Evolutionary conservation across 345 rosid genomes (phyloP), one percentile per base, ranked within the genome.

Genomic region (Sonneratia alba): DNA sequence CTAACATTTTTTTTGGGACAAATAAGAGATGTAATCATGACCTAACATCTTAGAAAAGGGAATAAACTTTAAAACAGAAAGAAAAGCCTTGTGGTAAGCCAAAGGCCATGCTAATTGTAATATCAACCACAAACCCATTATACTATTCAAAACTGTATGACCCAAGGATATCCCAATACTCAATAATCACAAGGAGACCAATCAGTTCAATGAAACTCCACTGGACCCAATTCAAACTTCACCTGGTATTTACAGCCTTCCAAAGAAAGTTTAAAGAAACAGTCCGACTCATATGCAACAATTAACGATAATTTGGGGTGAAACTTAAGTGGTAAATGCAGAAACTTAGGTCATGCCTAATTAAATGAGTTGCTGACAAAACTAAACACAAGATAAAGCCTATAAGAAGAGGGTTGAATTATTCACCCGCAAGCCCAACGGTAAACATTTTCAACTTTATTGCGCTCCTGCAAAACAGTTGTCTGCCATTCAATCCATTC

Each of bases 341-440:
- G 59, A 53, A 15, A 34, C 66, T 62, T 62, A 27, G 10, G 11
- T n/a, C 13, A 34, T 62, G 38, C 38, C 27, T 62, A 62, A 12
- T 34, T 37, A 27, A 42, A 40, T 66, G 15, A 24, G 42, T 63
- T 42, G 36, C 18, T 34, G 53, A 32, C 45, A 77, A 68, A 42
- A 70, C 70, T 72, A 37, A 27, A 37, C 27, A 72, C 38, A 80
- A 63, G 65, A 45, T 63, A 71, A 57, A 51, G 38, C 70, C 38
- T 13, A 3, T 62, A 10, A 32, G 27, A 27, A n/a, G n/a, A 13
- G 32, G 70, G 76, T 42, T 21, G 22, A 18, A 53, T 3, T 53
- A 6, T 63, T 77, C 88, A 96, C 99, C 98, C 97, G 80, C 99
- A 96, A 67, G 89, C 90, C 99, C 99, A 96, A 74, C 89, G 82